Conservation (phyloP, 2,329 filamentous ascomycete genomes). For the Elsinoe australis region DNA sequence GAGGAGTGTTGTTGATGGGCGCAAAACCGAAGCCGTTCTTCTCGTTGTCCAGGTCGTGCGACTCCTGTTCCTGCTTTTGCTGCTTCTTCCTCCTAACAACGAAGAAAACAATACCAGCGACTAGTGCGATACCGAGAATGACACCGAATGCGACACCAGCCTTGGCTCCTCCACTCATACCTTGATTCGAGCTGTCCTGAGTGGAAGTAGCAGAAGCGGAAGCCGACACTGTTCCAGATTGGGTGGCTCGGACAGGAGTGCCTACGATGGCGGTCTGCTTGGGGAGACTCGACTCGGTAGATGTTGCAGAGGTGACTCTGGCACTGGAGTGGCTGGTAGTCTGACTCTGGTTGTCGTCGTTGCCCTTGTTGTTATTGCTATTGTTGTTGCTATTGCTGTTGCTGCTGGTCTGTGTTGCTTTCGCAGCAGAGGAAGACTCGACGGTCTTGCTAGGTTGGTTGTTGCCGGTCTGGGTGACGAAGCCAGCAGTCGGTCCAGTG, state of each 20-base stretch:
- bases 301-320: neutral
- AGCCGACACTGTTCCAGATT: slow-evolving; percentile 16
- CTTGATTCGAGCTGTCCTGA: slow-evolving; percentile 19
- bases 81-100: slow-evolving; percentile 66
- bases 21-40: slow-evolving; percentile 26
- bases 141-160: slow-evolving; percentile 82
- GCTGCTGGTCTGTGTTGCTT: neutral
- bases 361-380: neutral
- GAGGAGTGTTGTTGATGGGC: slow-evolving; percentile 24
- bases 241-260: slow-evolving; percentile 3
- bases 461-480: slow-evolving; percentile 24
- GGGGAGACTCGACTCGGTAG: neutral
- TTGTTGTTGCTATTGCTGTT: slow-evolving; percentile 1
- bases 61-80: slow-evolving; percentile 36
- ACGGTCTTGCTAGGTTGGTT: slow-evolving; percentile 16
- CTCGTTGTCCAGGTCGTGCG: slow-evolving; percentile 33
- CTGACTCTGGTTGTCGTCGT: neutral
- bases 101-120: slow-evolving; percentile 64
- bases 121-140: slow-evolving; percentile 57
- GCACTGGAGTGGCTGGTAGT: neutral
- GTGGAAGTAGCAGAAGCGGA: slow-evolving; percentile 16
- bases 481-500: slow-evolving; percentile 35
- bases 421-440: neutral
- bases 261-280: neutral
- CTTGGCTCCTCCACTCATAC: slow-evolving; percentile 49